Conservation (phyloP, 306 rosid species). For the Betula pendula region DNA sequence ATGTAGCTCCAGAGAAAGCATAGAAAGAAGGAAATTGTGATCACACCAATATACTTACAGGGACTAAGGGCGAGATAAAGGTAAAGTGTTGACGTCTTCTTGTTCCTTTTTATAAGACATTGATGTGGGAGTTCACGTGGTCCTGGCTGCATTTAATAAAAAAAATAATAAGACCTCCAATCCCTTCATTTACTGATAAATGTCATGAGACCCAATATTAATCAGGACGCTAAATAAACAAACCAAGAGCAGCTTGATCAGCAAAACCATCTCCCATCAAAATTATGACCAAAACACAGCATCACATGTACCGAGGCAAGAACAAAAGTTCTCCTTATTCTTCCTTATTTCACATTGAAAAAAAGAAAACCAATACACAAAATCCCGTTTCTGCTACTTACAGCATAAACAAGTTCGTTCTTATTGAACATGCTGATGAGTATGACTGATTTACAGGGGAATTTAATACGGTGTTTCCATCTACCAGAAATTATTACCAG, state of each 20-base stretch:
- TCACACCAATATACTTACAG: slow-evolving; percentile 59
- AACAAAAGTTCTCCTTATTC: not conserved
- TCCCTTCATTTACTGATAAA: slow-evolving; percentile 3
- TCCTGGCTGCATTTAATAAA: slow-evolving; percentile 79
- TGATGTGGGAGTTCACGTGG: slow-evolving; percentile 73
- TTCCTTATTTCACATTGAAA: not conserved
- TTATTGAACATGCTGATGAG: too few relatives aligned
- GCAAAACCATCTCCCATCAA: slow-evolving; percentile 5
- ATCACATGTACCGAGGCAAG: not conserved
- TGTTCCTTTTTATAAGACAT: slow-evolving; percentile 84
- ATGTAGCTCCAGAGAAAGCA: slow-evolving; percentile 22
- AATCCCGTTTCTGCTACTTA: too few relatives aligned
- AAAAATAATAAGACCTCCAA: slow-evolving; percentile 30
- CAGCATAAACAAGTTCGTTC: too few relatives aligned
- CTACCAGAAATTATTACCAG: too few relatives aligned
- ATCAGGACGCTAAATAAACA: slow-evolving; percentile 5
- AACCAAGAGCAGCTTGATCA: not conserved
- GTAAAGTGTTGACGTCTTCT: slow-evolving; percentile 82
- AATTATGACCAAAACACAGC: not conserved
- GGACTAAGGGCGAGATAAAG: slow-evolving; percentile 78
- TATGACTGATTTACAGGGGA: too few relatives aligned
- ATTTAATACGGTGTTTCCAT: too few relatives aligned
- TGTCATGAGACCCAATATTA: not conserved
- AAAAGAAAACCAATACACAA: not conserved
- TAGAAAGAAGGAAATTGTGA: not conserved